Evolutionary conservation across 306 rosid species (phyloP), one percentile per base, ranked within the genome.

Genomic region (Amphicarpaea edgeworthii): DNA sequence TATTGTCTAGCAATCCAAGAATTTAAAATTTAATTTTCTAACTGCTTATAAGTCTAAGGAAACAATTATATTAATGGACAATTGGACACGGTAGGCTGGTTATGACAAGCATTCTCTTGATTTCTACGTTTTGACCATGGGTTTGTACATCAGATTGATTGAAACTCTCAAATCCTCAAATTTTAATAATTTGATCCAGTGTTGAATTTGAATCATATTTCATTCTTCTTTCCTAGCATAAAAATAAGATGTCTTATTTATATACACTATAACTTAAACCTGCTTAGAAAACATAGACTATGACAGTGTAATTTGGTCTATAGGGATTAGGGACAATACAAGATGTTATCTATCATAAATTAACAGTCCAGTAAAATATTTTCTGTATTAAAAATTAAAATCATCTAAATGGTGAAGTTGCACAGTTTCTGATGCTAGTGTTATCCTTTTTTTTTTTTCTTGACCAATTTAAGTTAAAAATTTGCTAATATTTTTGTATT

Each of bases 301-400:
- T 73, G 62, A 16, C 38, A 7, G 54, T 55, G 28, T 20, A n/a
- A 55, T 55, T 34, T 54, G 68, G 38, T 28, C 28, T 30, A 47
- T 21, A 34, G 26, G 32, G 45, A 72, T 68, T 21, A 34, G 26
- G 32, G 45, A 72, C 74, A 42, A 50, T 79, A 65, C 41, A 72
- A 21, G n/a, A 21, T 76, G 55, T 53, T 30, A 42, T 42, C 62
- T 32, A 28, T 60, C 19, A 43, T 26, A 42, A 24, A 23, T 17
- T 73, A 60, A 23, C 20, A 23, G 12, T n/a, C 24, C 19, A 32
- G 20, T 17, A 4, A 4, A 73, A 49, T 47, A 19, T 34, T 38
- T 66, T 57, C 21, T 64, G 34, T 6, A 54, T 57, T n/a, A 43
- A 46, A 41, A 32, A 54, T 57, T n/a, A 43, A 46, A 41, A 32